Conservation (phyloP, 2,329 filamentous ascomycete genomes). For the Nemania diffusa region DNA sequence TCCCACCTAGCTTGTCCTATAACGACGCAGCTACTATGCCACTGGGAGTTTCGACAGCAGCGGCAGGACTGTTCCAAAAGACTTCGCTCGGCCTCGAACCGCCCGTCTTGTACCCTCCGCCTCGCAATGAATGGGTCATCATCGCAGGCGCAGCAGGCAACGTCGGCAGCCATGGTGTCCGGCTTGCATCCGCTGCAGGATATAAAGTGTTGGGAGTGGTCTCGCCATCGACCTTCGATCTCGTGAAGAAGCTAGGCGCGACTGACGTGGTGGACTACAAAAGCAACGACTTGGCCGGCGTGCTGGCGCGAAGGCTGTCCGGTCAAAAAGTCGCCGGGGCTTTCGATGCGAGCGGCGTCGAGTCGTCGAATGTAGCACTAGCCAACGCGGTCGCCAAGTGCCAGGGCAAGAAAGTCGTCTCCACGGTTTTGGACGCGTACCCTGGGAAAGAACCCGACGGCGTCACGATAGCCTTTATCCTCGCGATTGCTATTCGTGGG, state of each 20-base stretch:
- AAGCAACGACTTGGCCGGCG: constrained; percentile 41
- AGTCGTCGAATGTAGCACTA: constrained; percentile 5
- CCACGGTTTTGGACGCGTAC: constrained; percentile 18
- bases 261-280: constrained; percentile 54
- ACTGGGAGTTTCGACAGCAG: constrained; percentile 46
- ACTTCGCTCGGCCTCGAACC: constrained; percentile 37
- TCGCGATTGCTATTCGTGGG: constrained; percentile 30
- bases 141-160: constrained; percentile 53
- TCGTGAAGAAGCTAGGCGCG: constrained; percentile 53
- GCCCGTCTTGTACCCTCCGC: constrained; percentile 25
- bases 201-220: constrained; percentile 56
- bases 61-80: constrained; percentile 42
- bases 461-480: constrained; percentile 10
- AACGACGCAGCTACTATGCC: constrained; percentile 45
- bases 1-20: constrained; percentile 42
- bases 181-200: constrained; percentile 55
- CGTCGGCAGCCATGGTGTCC: constrained; percentile 57
- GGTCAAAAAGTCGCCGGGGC: constrained; percentile 33
- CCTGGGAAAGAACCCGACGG: constrained; percentile 2
- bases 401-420: constrained; percentile 23
- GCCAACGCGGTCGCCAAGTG: constrained; percentile 18
- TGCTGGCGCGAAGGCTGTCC: constrained; percentile 40
- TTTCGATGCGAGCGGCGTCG: constrained; percentile 27
- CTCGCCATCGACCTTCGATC: constrained; percentile 53
- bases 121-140: constrained; percentile 50